Evolutionary conservation across 1,284 basidiomycete species (phyloP), one percentile per base, ranked within the genome.

Genomic region (Grifola frondosa): DNA sequence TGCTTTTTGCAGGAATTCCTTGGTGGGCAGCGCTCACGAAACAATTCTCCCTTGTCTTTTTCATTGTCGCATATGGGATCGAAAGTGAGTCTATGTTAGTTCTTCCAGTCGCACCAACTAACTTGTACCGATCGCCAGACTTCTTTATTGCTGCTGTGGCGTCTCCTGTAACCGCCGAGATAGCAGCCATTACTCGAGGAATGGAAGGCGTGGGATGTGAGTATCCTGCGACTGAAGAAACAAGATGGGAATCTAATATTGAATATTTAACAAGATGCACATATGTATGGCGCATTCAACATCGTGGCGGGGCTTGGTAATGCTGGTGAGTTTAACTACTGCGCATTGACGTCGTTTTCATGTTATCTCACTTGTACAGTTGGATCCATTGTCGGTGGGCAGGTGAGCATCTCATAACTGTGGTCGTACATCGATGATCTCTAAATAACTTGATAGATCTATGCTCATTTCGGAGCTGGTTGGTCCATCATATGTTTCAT

Each of bases 221-320:
- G 84, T 67, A n/a, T 24, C n/a, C 16, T 9, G 4, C 32, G 11
- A n/a, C n/a, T n/a, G n/a, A n/a, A n/a, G n/a, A n/a, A n/a, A n/a
- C n/a, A 19, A 31, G 26, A 30, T 16, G 44, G 8, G 23, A 20
- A 33, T 48, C 22, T 37, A 23, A 33, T 63, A 20, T 59, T 37
- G 24, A 26, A 19, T 42, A 6, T 26, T 26, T 9, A 28, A 23
- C 3, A 41, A 75, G 85, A 81, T 61, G 85, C 74, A 1, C 85
- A 88, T 57, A 68, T 80, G 2, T 84, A 81, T 54, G 75, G 79
- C 3, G 80, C 78, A 1, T 85, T 85, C 58, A 88, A 88, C 59
- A 53, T 88, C 12, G 77, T 76, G 3, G 86, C 79, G 46, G 84
- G 81, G 3, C 59, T 84, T 38, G 84, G 84, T 19, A 74, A 79